Base-by-base conservation (phyloP, 768 basidiomycete species). In the Trametes cubensis region DNA sequence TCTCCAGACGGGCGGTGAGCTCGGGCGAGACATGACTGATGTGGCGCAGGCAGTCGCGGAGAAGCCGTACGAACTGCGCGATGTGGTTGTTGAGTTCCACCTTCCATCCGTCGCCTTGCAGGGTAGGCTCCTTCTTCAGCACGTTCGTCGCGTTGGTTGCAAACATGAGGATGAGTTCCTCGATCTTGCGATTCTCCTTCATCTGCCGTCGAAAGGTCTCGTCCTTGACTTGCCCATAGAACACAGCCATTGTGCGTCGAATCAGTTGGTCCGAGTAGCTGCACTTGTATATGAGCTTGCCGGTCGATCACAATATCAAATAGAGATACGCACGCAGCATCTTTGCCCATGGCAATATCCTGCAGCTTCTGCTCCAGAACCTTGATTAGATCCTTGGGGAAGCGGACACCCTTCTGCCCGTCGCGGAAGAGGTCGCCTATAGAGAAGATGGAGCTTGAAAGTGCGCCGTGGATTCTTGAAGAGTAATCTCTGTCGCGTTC, bases 101-200 rank as follows among this genome's bases (percentile, higher is more conserved):
- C 72, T 98, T 98, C 95, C 95, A 98, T 21, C 85, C 90, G 50
- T 97, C 95, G 23, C 86, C 90, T 17, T 82, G 83, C 1, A 95
- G 78, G 2, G 90, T 82, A 0, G 91, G 91, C 66, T 95, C 94
- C 76, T 97, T 97, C 82, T 88, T 90, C 62, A 98, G 82, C 10
- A 92, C 85, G 26, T 85, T 82, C 3, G 92, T 94, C 3, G 96
- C 92, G 55, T 94, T 88, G 1, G 95, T 92, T 13, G 95, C 95
- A 70, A 98, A 98, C 83, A 92, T 91, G 54, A 99, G 81, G 61
- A 99, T 96, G 57, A 99, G 88, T 65, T 98, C 95, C 76, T 99
- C 97, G 41, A 98, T 92, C 78, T 96, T 97, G 48, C 97, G 84
- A 73, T 93, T 95, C 73, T 98, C 95, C 75, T 94, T 93, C 86